Percentiles rank a stretch among this genome's conserved stretches.
Evolutionary conservation across 495 filamentous ascomycete genomes (phyloP).

Genomic region (Acidomyces sp.): DNA sequence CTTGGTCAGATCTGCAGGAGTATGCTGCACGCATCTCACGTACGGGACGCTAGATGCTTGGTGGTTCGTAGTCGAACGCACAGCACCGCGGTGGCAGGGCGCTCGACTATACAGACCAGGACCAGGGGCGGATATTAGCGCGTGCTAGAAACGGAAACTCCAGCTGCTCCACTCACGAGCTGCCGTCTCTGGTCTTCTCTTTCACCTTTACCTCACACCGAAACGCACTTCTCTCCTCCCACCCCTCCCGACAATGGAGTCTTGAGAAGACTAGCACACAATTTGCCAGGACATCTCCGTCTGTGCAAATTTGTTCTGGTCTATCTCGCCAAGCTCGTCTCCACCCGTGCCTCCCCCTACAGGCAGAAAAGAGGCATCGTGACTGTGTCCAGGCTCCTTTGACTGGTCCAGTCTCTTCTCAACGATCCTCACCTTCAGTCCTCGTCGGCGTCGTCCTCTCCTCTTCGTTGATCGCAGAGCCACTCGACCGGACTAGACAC

Average conservation of each 20-base stretch:
- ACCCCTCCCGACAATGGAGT: conserved; percentile 17
- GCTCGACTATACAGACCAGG: too few relatives aligned
- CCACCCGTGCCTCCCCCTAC: conserved; percentile 2
- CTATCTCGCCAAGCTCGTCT: conserved; percentile 8
- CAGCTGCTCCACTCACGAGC: conserved; percentile 3
- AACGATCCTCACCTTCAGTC: neutral
- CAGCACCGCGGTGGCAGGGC: too few relatives aligned
- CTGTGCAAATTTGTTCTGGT: conserved; percentile 10
- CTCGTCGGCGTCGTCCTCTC: conserved; percentile 14
- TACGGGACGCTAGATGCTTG: too few relatives aligned
- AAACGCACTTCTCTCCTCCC: neutral
- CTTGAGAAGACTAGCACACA: conserved; percentile 11
- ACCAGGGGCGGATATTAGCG: too few relatives aligned
- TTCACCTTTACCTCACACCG: conserved; percentile 12
- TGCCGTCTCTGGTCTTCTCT: conserved; percentile 3
- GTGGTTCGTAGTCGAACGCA: too few relatives aligned
- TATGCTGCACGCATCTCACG: too few relatives aligned
- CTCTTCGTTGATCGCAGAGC: conserved; percentile 24
- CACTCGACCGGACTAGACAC: conserved; percentile 15
- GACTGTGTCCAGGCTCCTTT: conserved; percentile 8
- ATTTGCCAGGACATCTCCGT: conserved; percentile 11
- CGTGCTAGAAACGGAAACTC: too few relatives aligned
- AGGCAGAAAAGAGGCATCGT: conserved; percentile 8
- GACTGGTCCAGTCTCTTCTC: neutral
- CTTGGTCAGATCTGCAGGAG: too few relatives aligned